Base-by-base conservation (phyloP, 2,329 filamentous ascomycete species). In the Cladophialophora chaetospira region DNA sequence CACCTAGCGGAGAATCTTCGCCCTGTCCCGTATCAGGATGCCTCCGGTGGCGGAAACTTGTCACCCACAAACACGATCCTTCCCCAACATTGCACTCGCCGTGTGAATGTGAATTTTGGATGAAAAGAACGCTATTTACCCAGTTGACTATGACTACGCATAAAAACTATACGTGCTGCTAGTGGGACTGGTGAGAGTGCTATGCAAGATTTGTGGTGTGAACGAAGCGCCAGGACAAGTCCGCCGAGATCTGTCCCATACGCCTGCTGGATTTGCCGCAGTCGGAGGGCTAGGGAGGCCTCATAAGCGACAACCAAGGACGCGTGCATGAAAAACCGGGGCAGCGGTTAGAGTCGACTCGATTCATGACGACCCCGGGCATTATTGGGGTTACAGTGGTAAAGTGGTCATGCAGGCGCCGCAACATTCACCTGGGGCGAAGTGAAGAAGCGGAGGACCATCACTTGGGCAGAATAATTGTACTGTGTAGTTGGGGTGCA, bases 21-120 rank as follows among this genome's bases (percentile, higher is more conserved):
- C 42, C 11, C 23, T 44, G 5, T 19, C 23, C 23, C 8, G 19
- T 33, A n/a, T n/a, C 35, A 40, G 35, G 13, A 2, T 40, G 47
- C 10, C 38, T 45, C 38, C 40, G 50, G 51, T 54, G 51, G 51
- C 51, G 51, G 51, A 53, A 54, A 38, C 25, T 23, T 42, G 51
- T 54, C 51, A 54, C 47, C 43, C 50, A 26, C 42, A 6, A n/a
- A 21, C 42, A 44, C 9, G 42, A 25, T 44, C 23, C 15, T 23
- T 47, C 35, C 43, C 42, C 42, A 38, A 54, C 51, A 31, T 36
- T 33, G 28, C 29, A 6, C 6, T 13, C 29, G 29, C 29, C 29
- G 6, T 33, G 29, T 8, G 29, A 33, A 13, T 35, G 17, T 15
- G 6, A 15, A 21, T 19, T 15, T n/a, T 40, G 36, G 36, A 10